Percentiles rank a stretch among this genome's conserved stretches.
phyloP scores from a whole-genome alignment of 2,329 filamentous ascomycete species.

The Coleophoma cylindrospora region DNA sequence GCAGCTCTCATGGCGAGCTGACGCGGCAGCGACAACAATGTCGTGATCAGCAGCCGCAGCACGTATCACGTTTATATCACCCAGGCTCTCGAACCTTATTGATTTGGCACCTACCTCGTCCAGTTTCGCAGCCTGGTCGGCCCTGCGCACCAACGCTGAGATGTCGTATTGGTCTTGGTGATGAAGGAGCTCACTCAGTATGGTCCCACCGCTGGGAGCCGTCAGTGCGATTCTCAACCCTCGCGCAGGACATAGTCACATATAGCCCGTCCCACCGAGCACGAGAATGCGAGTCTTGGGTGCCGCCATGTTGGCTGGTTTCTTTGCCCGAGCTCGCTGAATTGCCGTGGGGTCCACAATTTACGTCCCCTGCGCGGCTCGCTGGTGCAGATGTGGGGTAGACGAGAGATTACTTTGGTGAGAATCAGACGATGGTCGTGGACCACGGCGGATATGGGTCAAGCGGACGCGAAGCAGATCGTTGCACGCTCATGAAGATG shows the following conservation, averaged over 20 bases:
- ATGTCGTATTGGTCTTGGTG: slow-evolving; percentile 3
- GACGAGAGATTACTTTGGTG: too few species aligned
- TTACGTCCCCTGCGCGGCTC: too few species aligned
- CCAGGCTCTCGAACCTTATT: slow-evolving; percentile 16
- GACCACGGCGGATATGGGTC: too few species aligned
- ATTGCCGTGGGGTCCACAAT: too few species aligned
- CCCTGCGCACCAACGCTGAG: slow-evolving; percentile 18
- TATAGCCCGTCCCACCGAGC: neutral
- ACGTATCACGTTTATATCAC: slow-evolving; percentile 13
- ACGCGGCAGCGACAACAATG: slow-evolving; percentile 38
- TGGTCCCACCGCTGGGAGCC: neutral
- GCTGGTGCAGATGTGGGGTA: too few species aligned
- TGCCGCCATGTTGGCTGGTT: too few species aligned
- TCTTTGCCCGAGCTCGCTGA: too few species aligned
- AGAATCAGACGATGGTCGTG: too few species aligned
- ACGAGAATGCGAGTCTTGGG: neutral
- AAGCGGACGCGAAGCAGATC: too few species aligned
- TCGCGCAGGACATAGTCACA: neutral
- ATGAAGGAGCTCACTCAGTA: slow-evolving; percentile 6
- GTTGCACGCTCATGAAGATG: too few species aligned
- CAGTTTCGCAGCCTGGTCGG: slow-evolving; percentile 16
- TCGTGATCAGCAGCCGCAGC: slow-evolving; percentile 16
- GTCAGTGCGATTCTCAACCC: neutral
- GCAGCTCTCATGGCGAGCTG: slow-evolving; percentile 30
- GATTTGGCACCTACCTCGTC: slow-evolving; percentile 13